Conservation (phyloP, 169 alveolate genomes). For the Amoebophrya sp. region DNA sequence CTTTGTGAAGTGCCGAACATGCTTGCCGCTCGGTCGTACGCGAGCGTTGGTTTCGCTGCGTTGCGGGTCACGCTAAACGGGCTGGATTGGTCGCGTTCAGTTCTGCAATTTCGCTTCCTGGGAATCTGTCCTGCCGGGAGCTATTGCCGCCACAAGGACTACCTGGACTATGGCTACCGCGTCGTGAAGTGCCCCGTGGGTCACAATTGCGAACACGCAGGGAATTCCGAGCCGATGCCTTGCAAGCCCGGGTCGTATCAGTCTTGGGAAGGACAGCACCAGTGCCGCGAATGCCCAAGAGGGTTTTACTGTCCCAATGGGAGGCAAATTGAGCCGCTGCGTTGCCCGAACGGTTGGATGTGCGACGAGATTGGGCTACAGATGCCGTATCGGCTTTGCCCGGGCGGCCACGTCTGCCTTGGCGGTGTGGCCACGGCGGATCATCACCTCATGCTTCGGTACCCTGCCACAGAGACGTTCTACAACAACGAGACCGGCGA, state of each 20-base stretch:
- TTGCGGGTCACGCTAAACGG: slow-evolving; percentile 49
- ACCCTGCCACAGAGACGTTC: neutral
- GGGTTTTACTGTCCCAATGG: slow-evolving; percentile 48
- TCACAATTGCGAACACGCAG: slow-evolving; percentile 20
- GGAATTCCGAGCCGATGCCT: slow-evolving; percentile 25
- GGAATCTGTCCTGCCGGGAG: slow-evolving; percentile 25
- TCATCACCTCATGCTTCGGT: slow-evolving; percentile 22
- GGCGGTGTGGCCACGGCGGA: slow-evolving; percentile 18
- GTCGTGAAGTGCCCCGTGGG: slow-evolving; percentile 4
- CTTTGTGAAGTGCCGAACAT: slow-evolving; percentile 47
- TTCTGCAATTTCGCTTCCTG: neutral
- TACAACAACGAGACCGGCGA: neutral
- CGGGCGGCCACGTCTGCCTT: slow-evolving; percentile 41
- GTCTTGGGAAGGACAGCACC: slow-evolving; percentile 35
- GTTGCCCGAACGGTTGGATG: slow-evolving; percentile 49
- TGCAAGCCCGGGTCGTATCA: slow-evolving; percentile 30
- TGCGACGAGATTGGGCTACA: slow-evolving; percentile 47
- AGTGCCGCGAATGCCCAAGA: slow-evolving; percentile 46
- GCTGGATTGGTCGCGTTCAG: slow-evolving; percentile 39
- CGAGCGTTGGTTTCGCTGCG: slow-evolving; percentile 37
- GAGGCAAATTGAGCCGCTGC: slow-evolving; percentile 37
- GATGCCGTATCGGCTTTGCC: slow-evolving; percentile 47
- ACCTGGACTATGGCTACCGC: neutral
- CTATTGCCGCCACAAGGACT: neutral
- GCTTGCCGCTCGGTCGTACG: slow-evolving; percentile 43